Base-by-base conservation (phyloP, 1,284 basidiomycete species). In the Ustilago curta region DNA sequence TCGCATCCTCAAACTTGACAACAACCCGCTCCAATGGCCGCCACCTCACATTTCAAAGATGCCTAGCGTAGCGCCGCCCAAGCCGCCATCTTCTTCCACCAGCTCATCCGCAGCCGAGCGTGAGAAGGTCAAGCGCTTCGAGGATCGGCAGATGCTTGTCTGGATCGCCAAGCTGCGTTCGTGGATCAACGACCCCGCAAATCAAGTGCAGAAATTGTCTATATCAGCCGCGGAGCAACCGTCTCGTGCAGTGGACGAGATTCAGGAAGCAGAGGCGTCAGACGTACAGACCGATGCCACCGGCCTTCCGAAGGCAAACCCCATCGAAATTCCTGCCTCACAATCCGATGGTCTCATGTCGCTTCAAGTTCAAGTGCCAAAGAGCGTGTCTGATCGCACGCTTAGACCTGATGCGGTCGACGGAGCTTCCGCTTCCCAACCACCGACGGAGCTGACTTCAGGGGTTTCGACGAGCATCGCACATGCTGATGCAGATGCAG, bases 11-110 rank as follows among this genome's bases (percentile, higher is more conserved):
- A 94, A 94, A 84, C 87, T 93, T 9, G 95, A 97, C 78, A 90
- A 91, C 73, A 98, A 98, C 82, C 85, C 85, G 19, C 76, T 97
- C 40, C 91, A 94, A 84, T 98, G 95, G 94, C 96, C 96, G 2
- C 80, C 80, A 39, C 76, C 73, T 23, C 72, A 81, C 48, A 76
- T 82, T 45, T 69, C 70, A 29, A 76, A 74, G 43, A 71, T 78
- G 72, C 79, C 79, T 48, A 61, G 67, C 16, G 66, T 70, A 23
- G 54, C 76, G 19, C 59, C 73, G 43, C 43, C 68, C 23, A 69
- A 55, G 35, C 49, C 50, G 19, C 67, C 57, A 12, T 54, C 67
- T 14, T 70, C 72, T 11, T 67, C 70, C 40, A 29, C n/a, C 31
- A 47, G 39, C 40, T 23, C 88, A 87, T 77, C 68, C 83, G 69